Evolutionary conservation across 805 yeast species (phyloP).

Genomic region (Wickerhamiella musiphila): DNA sequence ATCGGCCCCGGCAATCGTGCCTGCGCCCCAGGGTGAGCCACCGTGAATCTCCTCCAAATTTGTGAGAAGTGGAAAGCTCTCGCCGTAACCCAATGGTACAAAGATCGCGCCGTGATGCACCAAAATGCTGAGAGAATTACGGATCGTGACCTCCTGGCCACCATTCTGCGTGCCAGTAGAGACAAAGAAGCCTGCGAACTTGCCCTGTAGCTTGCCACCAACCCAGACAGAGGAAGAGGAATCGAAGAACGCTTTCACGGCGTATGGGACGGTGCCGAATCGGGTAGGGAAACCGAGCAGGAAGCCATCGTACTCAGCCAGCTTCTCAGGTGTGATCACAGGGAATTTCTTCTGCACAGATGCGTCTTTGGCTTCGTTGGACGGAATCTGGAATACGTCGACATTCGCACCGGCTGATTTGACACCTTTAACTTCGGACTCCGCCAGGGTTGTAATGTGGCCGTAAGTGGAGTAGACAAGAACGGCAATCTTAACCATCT

Average conservation of each 20-base stretch:
- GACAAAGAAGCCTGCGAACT: conserved; percentile 55
- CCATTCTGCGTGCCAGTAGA: conserved; percentile 67
- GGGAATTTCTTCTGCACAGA: conserved; percentile 27
- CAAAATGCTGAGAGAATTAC: conserved; percentile 44
- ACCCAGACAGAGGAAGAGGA: conserved; percentile 72
- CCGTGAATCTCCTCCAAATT: conserved; percentile 55
- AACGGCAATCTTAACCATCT: conserved; percentile 26
- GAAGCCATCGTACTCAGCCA: conserved; percentile 58
- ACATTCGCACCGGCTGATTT: conserved; percentile 52
- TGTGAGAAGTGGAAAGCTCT: conserved; percentile 34
- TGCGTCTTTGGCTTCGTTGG: conserved; percentile 36
- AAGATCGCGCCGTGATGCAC: conserved; percentile 69
- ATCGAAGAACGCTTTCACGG: conserved; percentile 62
- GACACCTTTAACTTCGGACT: conserved; percentile 49
- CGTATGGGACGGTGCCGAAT: conserved; percentile 67
- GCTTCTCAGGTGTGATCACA: conserved; percentile 39
- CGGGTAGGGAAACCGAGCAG: conserved; percentile 78
- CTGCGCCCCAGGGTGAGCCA: conserved; percentile 78
- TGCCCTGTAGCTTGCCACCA: conserved; percentile 50
- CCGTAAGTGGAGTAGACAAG: conserved; percentile 63
- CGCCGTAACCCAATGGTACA: conserved; percentile 66
- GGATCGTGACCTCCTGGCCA: conserved; percentile 60
- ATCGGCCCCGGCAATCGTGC: conserved; percentile 57
- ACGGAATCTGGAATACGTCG: conserved; percentile 50
- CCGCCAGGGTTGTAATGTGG: conserved; percentile 54